Base-by-base conservation (phyloP, 108 stramenopile genomes). In the Cylindrotheca fusiformis region DNA sequence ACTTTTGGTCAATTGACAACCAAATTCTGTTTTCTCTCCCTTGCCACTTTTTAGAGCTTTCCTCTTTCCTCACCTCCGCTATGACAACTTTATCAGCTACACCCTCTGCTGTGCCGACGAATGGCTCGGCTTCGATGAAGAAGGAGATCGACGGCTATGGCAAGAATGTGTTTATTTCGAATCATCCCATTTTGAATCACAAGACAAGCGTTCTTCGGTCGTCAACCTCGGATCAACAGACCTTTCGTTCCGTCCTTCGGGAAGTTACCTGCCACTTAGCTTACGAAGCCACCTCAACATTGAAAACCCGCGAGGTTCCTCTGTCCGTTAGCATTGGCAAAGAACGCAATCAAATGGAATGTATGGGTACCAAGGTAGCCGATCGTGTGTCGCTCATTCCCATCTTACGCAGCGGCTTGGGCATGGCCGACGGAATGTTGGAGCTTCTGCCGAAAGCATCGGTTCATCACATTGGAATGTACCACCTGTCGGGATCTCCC, bases 381-480 rank as follows among this genome's bases (percentile, higher is more conserved):
- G 83, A 87, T 24, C 77, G 71, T 23, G 72, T 97, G 1, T 89
- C 96, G 0, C 63, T 99, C 20, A 83, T 99, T 36, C 98, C 98
- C 21, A 97, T 98, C 52, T 78, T 99, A 30, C 86, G 98, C 8
- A 80, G 81, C 14, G 98, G 98, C 10, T 69, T 98, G 30, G 96
- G 97, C 2, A 98, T 99, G 98, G 82, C 88, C 0, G 97, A 98
- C 36, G 65, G 91, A 17, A 96, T 99, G 96, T 78, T 95, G 47
- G 96, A 98, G 56, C 60, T 99, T 12, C 60, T 99, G 23, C 94
- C 93, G 28, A 90, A 82, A 60, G 95, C 97, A 2, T 75, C 85
- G 0, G 95, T 99, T 2, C 89, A 97, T 74, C 98, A 99, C 57
- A 96, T 99, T 76, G 98, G 98, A 8, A 99, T 99, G 97, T 99